Base-by-base conservation (phyloP, 1,284 basidiomycete genomes). In the Chalciporus sp. region DNA sequence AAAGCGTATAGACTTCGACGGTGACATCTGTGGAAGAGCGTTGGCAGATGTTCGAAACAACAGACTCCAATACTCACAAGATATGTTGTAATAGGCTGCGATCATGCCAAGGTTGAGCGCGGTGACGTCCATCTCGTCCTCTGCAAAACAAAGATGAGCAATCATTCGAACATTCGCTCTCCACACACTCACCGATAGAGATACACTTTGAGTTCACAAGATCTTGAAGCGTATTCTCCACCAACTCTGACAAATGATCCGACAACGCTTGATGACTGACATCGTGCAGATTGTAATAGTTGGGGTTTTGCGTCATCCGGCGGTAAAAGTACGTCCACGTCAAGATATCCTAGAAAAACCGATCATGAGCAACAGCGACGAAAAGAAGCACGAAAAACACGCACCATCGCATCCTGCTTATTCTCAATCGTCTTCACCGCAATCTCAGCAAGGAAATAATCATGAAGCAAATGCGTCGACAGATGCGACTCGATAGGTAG, bases 341-440 rank as follows among this genome's bases (percentile, higher is more conserved):
- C 57, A 95, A 73, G 61, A 95, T 94, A 71, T 96, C 94, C 88
- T 90, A 60, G 1, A 56, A 17, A 35, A 7, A 8, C n/a, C 40
- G 14, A 8, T 23, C 16, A 19, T 64, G 12, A 68, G 49, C 19
- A 19, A 47, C 5, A 6, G 11, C 17, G 9, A 2, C 14, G 42
- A 14, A 48, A 47, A 1, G 8, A 4, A 17, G 16, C 9, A 10
- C 23, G 23, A 23, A 23, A 14, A 2, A 14, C 59, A 74, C 83
- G 65, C 67, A 92, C 92, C 82, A 94, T 93, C 0, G 94, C 94
- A 70, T 94, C 94, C 73, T 98, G 95, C 78, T 97, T 98, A 74
- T 96, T 97, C 76, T 98, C 95, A 58, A 99, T 97, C 4, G 96
- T 99, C 77, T 95, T 95, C 28, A 98, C 94, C 11, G 95, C 95